Base-by-base conservation (phyloP, 2,329 filamentous ascomycete species). In the Alternaria arborescens region DNA sequence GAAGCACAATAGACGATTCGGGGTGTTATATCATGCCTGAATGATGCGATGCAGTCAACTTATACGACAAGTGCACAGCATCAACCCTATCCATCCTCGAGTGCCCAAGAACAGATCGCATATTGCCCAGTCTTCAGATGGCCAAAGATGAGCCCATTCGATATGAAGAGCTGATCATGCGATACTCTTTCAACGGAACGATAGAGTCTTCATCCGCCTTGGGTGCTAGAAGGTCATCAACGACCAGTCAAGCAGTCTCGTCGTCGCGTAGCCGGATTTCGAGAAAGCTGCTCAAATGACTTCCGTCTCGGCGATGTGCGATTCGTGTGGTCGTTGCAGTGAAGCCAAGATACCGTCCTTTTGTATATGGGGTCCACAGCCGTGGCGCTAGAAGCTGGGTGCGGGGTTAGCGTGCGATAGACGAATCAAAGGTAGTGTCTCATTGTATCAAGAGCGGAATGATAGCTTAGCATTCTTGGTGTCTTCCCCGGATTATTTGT, bases 261-360 rank as follows among this genome's bases (percentile, higher is more conserved):
- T 32, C 48, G 51, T 63, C 54, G 42, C 58, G 57, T 63, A 48
- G 54, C 43, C 51, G 52, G 55, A 44, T 18, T 51, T 47, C n/a
- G 44, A 42, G 54, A 54, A 65, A 47, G 41, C 34, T 36, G 44
- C 22, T 57, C 36, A 32, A 36, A 40, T 59, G 20, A 48, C 44
- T 43, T 36, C 11, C 32, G 41, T 42, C 65, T 65, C 66, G 60
- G 60, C 52, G 58, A 20, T 20, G 47, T 18, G 11, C 38, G 26
- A 52, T 10, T 16, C 24, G 44, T 42, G 46, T 59, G 46, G 48
- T 57, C 47, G 42, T 43, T 46, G 18, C 16, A 55, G 26, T 36
- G 34, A 12, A 30, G 67, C 70, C 69, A 70, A 72, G 71, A 44
- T 46, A 63, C 48, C 48, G 61, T 61, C 61, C 56, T 63, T 59